Conservation (phyloP, 2,329 filamentous ascomycete species). For the Apiospora rasikravindrae region DNA sequence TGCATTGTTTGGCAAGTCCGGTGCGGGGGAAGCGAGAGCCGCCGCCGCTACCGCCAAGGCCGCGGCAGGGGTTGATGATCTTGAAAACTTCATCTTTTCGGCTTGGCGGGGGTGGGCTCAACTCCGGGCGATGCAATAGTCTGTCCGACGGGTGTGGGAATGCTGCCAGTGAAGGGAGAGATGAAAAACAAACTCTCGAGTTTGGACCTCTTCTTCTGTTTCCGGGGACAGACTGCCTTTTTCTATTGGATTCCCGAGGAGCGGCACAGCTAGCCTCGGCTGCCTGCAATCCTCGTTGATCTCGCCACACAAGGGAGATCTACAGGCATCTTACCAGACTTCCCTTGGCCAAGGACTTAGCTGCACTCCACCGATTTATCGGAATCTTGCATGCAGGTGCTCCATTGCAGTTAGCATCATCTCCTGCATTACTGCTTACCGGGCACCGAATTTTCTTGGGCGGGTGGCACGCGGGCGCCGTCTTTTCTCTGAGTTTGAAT, state of each 20-base stretch:
- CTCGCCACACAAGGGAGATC: background rate
- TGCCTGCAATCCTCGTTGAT: background rate
- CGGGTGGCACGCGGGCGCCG: too few species aligned
- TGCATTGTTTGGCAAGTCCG: background rate
- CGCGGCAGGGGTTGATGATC: background rate
- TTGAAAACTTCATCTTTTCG: background rate
- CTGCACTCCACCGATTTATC: background rate
- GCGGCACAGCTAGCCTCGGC: background rate
- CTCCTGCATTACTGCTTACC: too few species aligned
- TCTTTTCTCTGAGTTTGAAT: too few species aligned
- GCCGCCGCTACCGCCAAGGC: background rate
- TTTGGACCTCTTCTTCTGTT: background rate
- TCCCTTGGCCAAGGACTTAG: background rate
- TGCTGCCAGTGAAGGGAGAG: background rate
- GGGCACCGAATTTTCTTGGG: too few species aligned
- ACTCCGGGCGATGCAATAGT: background rate
- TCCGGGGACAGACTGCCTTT: background rate
- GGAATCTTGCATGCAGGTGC: background rate
- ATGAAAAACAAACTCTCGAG: background rate
- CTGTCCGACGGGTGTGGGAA: background rate
- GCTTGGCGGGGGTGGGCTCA: background rate
- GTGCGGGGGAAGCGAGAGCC: background rate
- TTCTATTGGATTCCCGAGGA: background rate
- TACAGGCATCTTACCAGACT: background rate
- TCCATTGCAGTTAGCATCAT: background rate